Evolutionary conservation across 768 basidiomycete genomes (phyloP).

Genomic region (Termitomyces sp.): DNA sequence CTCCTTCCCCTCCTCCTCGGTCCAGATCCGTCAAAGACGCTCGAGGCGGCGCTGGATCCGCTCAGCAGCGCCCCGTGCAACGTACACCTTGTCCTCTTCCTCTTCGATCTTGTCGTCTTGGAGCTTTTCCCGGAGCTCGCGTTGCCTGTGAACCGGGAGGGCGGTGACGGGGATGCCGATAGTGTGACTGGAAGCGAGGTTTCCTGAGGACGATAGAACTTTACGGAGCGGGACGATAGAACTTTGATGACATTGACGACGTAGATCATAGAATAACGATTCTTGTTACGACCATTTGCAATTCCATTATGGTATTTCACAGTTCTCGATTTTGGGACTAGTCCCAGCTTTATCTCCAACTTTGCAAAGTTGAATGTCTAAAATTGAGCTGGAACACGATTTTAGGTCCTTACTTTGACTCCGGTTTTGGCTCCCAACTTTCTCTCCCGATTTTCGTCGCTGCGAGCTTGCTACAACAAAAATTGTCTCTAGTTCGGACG

Average conservation of each 20-base stretch:
- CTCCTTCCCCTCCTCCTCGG: constrained; percentile 55
- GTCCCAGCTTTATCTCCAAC: no score
- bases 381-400: no score
- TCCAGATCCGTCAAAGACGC: constrained; percentile 40
- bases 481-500: no score
- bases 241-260: neutral
- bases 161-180: neutral
- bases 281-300: neutral
- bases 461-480: no score
- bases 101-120: constrained; percentile 71
- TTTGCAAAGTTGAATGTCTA: no score
- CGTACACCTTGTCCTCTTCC: constrained; percentile 61
- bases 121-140: constrained; percentile 77
- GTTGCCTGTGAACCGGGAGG: neutral
- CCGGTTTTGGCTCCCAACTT: no score
- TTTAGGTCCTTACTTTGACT: no score
- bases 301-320: no score
- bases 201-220: neutral
- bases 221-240: neutral
- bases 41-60: constrained; percentile 56
- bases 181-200: neutral
- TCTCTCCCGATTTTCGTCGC: no score
- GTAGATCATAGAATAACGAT: neutral
- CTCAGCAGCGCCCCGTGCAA: constrained; percentile 32
- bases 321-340: no score